Percentiles rank a stretch among this genome's conserved stretches.
These are phyloP conservation scores for Ulota crispa DNA, from an alignment of 225 moss, liverwort and hornwort species.

Conservation along the genomic window DNA sequence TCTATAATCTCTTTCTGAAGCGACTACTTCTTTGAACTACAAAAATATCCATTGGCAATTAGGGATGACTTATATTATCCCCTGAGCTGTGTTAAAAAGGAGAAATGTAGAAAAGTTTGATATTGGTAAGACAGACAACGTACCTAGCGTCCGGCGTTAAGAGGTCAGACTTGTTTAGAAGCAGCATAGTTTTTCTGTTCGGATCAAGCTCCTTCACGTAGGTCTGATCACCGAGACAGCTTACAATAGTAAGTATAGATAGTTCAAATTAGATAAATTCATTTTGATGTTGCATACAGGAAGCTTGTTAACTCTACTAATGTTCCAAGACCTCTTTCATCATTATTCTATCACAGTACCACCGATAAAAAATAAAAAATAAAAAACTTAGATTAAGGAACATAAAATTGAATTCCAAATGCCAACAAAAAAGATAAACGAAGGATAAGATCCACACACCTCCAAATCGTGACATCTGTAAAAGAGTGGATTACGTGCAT, in stretches of 20 bases:
- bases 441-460: constrained; percentile 44
- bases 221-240: constrained; percentile 34
- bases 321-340: background rate
- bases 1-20: background rate
- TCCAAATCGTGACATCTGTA: constrained; percentile 96
- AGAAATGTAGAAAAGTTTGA: background rate
- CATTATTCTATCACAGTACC: background rate
- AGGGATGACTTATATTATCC: background rate
- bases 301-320: background rate
- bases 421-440: background rate
- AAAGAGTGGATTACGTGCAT: constrained; percentile 92
- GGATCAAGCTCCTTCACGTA: constrained; percentile 83
- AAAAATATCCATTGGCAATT: background rate
- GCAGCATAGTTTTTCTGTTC: constrained; percentile 77
- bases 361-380: background rate
- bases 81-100: background rate
- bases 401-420: background rate
- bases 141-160: constrained; percentile 68
- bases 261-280: background rate
- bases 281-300: background rate
- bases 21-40: too few species aligned
- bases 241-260: background rate
- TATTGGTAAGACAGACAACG: background rate
- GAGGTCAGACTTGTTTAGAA: constrained; percentile 90
- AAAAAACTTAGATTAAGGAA: background rate